Base-by-base conservation (phyloP, 495 filamentous ascomycete genomes). In the Talaromyces borbonicus region DNA sequence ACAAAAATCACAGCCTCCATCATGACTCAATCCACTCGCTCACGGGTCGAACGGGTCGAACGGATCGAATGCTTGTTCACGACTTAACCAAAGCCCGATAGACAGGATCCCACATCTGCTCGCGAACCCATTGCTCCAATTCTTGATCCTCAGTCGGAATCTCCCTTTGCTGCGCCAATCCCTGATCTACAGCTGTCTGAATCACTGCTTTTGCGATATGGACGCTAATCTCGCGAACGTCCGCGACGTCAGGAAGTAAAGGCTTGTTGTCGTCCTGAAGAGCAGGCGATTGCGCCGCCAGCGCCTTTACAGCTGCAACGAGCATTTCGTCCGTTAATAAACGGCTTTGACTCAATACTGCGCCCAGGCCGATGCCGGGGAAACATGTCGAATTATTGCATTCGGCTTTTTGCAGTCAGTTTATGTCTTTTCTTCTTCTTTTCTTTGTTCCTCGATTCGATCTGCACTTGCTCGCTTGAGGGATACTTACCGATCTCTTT, bases 331-430 rank as follows among this genome's bases (percentile, higher is more conserved):
- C 80, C 0, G 80, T 83, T 4, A 94, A 54, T 1, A 74, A 66
- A 2, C 59, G 69, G 1, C 79, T 68, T 12, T 81, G 76, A 9
- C 68, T 79, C 8, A 94, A 74, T 14, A 95, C 78, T 8, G 74
- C 75, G 11, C 87, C 88, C 2, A 94, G 78, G 0, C 87, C 88
- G 47, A 95, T 89, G 0, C 84, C 87, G 0, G 87, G 86, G 65
- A 92, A 94, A 19, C 79, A 79, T n/a, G 82, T 84, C 4, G 81
- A 84, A 62, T 94, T 94, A 65, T 95, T 95, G 69, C 88, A 94
- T 58, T 93, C 89, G 19, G 85, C 86, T 75, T 24, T 8, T 39
- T 8, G 8, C 38, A 14, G 3, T 5, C 35, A 11, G 8, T 38
- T 41, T 24, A 18, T 26, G 14, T 41, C 3, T 1, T 14, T 7